Evolutionary conservation across 2,329 filamentous ascomycete genomes (phyloP).

Genomic region (Aspergillus spinulosporus): DNA sequence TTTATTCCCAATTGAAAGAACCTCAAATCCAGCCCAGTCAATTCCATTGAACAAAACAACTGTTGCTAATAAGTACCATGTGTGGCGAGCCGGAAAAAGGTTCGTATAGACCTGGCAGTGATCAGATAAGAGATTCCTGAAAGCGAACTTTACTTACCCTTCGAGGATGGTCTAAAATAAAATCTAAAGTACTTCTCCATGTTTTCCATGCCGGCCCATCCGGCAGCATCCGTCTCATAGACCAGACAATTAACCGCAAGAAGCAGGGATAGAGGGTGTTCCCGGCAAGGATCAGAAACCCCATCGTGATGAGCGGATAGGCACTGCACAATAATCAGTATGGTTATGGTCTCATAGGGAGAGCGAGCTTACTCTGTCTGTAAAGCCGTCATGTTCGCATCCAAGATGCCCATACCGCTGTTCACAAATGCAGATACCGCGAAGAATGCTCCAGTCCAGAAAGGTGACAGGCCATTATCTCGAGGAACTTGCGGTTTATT

Average conservation of each 20-base stretch:
- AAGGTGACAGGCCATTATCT: conserved; percentile 52
- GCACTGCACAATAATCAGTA: conserved; percentile 21
- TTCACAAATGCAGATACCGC: conserved; percentile 58
- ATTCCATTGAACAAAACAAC: conserved; percentile 61
- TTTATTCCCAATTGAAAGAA: conserved; percentile 64
- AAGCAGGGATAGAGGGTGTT: conserved; percentile 68
- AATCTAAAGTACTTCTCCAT: conserved; percentile 36
- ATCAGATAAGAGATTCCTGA: conserved; percentile 11
- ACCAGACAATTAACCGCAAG: conserved; percentile 61
- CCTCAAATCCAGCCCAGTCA: conserved; percentile 66
- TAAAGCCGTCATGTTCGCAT: conserved; percentile 54
- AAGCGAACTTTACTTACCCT: conserved; percentile 23
- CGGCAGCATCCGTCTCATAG: conserved; percentile 37
- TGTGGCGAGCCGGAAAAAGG: conserved; percentile 63
- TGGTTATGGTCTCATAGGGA: not conserved
- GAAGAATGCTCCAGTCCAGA: conserved; percentile 52
- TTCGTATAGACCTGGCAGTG: conserved; percentile 35
- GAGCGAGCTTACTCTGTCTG: conserved; percentile 33
- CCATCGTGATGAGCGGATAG: conserved; percentile 51
- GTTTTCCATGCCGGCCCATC: conserved; percentile 28
- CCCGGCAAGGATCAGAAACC: conserved; percentile 61
- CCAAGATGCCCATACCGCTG: conserved; percentile 55
- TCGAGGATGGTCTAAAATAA: conserved; percentile 38
- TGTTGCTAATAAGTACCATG: conserved; percentile 66
- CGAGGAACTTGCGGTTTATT: conserved; percentile 44